phyloP scores from a whole-genome alignment of 495 filamentous ascomycete genomes.

The Neurospora hispaniola region DNA sequence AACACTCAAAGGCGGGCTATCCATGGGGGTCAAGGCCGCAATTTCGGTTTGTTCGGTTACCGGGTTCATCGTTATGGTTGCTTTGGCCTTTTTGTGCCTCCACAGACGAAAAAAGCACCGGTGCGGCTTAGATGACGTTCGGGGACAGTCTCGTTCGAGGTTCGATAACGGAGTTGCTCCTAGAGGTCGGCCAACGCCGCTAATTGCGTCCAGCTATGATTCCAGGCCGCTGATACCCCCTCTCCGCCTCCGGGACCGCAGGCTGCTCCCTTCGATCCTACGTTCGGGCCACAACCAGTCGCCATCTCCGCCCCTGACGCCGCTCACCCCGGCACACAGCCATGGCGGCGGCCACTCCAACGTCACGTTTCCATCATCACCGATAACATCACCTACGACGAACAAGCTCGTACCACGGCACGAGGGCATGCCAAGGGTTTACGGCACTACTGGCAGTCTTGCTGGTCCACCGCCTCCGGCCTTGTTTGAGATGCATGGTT shows the following conservation, averaged over 20 bases:
- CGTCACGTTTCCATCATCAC: constrained; percentile 15
- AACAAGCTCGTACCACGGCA: constrained; percentile 22
- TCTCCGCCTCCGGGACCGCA: constrained; percentile 33
- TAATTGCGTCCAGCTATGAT: constrained; percentile 27
- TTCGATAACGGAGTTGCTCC: constrained; percentile 3
- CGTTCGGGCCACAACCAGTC: constrained; percentile 16
- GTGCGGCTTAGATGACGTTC: background rate
- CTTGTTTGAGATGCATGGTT: background rate
- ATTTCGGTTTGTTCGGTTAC: constrained; percentile 31
- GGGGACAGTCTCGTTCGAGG: constrained; percentile 4
- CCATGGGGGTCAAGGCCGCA: constrained; percentile 28
- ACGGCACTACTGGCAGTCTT: constrained; percentile 1
- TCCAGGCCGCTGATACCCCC: constrained; percentile 27
- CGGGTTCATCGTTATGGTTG: constrained; percentile 24
- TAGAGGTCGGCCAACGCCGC: constrained; percentile 26
- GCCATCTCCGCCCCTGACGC: constrained; percentile 19
- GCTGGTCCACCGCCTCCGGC: constrained; percentile 5
- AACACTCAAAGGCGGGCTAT: constrained; percentile 15
- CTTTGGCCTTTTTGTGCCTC: constrained; percentile 20
- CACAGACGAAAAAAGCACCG: constrained; percentile 17
- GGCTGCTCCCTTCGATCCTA: constrained; percentile 28
- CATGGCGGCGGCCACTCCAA: constrained; percentile 1
- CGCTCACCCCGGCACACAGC: constrained; percentile 19
- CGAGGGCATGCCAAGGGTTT: constrained; percentile 15
- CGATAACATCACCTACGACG: constrained; percentile 20